Percentiles rank a stretch among this genome's conserved stretches.
Evolutionary conservation across 495 filamentous ascomycete genomes (phyloP).

Genomic region (Aspergillus baeticus): DNA sequence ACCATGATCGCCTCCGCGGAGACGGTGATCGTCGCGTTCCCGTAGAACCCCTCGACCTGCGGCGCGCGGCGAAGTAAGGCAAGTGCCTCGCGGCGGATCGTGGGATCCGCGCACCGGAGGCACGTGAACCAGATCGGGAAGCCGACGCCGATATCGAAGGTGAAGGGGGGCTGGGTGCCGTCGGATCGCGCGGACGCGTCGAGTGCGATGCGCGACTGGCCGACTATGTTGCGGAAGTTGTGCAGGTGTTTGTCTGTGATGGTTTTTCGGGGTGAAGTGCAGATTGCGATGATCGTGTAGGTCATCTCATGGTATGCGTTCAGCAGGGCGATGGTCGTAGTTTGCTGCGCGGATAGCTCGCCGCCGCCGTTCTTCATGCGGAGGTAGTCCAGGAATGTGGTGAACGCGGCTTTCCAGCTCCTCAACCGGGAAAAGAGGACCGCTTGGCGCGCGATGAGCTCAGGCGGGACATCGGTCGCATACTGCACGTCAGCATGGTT

Average conservation of each 20-base stretch:
- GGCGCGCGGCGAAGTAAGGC: conserved; percentile 25
- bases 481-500: conserved; percentile 9
- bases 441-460: conserved; percentile 11
- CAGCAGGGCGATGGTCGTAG: conserved; percentile 23
- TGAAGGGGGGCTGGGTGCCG: conserved; percentile 32
- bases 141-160: conserved; percentile 36
- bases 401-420: conserved; percentile 28
- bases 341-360: conserved; percentile 13
- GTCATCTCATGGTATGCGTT: conserved; percentile 26
- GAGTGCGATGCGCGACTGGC: conserved; percentile 23
- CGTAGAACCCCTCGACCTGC: conserved; percentile 32
- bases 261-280: conserved; percentile 15
- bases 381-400: conserved; percentile 16
- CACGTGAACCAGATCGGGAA: conserved; percentile 34
- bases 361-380: neutral
- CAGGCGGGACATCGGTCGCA: conserved; percentile 4
- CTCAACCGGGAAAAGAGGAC: conserved; percentile 12
- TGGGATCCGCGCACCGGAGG: conserved; percentile 34
- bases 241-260: conserved; percentile 23
- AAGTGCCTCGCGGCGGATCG: conserved; percentile 28
- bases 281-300: conserved; percentile 18
- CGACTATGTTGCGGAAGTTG: conserved; percentile 32
- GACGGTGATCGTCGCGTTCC: neutral
- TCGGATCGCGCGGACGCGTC: conserved; percentile 15
- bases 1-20: conserved; percentile 25